Base-by-base conservation (phyloP, 177 flowering plant genomes). In the Tripterygium wilfordii region DNA sequence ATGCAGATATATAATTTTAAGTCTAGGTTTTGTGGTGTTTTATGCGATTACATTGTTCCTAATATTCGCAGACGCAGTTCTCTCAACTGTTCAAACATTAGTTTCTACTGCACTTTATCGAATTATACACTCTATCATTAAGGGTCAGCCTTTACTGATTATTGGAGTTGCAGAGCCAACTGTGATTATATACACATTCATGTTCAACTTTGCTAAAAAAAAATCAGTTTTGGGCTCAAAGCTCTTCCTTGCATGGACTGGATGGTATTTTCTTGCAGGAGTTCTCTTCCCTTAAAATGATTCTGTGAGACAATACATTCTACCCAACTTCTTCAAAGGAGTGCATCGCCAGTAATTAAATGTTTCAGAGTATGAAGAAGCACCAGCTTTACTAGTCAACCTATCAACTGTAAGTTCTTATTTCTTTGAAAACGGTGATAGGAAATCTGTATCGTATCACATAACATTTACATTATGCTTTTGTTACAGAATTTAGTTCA, bases 351-450 rank as follows among this genome's bases (percentile, higher is more conserved):
- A 73, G 24, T 75, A 73, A 36, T 45, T 70, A 17, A 75, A 73
- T 53, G 72, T 70, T 8, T 69, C 75, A 15, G 78, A 73, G 27
- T 73, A 66, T 42, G 78, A 73, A 54, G 75, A 73, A 24, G 44
- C 45, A 2, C 67, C 69, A 13, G 67, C 70, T 32, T 17, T 63
- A 39, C 23, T 72, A 22, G 59, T 48, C 46, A 52, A 51, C 46
- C 49, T 55, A 15, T 23, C 65, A 20, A 36, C 62, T 15, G 65
- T 64, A 57, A 45, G 57, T 42, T 44, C 23, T 17, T 22, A 24
- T 12, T 33, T 41, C 40, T 14, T n/a, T n/a, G n/a, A n/a, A n/a
- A n/a, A n/a, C n/a, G n/a, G n/a, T n/a, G n/a, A n/a, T n/a, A n/a
- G n/a, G n/a, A n/a, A n/a, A n/a, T n/a, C n/a, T n/a, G n/a, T n/a